Conservation (phyloP, 2,329 filamentous ascomycete species). For the Chaetomium sp. region DNA sequence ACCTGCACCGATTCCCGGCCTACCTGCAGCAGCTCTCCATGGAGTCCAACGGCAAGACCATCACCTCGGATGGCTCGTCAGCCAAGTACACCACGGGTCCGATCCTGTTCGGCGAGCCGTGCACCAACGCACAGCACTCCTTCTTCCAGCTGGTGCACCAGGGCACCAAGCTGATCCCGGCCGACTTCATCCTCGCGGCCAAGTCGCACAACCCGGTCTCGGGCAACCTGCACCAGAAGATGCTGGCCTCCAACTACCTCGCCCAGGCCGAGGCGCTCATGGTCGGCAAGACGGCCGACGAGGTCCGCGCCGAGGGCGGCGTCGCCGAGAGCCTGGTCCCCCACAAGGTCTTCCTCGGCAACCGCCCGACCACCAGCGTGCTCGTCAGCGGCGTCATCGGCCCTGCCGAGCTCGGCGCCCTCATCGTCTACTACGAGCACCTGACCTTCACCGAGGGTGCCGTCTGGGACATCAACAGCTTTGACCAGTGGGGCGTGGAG, state of each 20-base stretch:
- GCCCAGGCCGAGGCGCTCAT: constrained; percentile 83
- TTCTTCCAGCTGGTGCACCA: constrained; percentile 99
- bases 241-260: constrained; percentile 89
- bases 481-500: constrained; percentile 99
- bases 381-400: constrained; percentile 87
- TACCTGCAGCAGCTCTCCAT: constrained; percentile 99
- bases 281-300: constrained; percentile 79
- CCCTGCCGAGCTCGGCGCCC: constrained; percentile 81
- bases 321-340: constrained; percentile 66
- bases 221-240: constrained; percentile 90
- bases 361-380: constrained; percentile 93
- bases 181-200: constrained; percentile 95
- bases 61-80: constrained; percentile 79
- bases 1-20: constrained; percentile 96
- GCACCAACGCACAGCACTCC: constrained; percentile 98
- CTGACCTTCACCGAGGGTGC: constrained; percentile 96
- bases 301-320: constrained; percentile 70
- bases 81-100: constrained; percentile 97
- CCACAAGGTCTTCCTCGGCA: constrained; percentile 99
- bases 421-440: constrained; percentile 99
- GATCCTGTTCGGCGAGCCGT: constrained; percentile 95
- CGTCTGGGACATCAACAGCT: constrained; percentile 99
- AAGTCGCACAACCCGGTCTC: constrained; percentile 95
- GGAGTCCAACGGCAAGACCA: constrained; percentile 98
- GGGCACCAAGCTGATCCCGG: constrained; percentile 96